A percentile compares a stretch with the other conserved stretches of the same genome.
phyloP scores from a whole-genome alignment of 768 basidiomycete genomes.

The Ephemerocybe angulata region DNA sequence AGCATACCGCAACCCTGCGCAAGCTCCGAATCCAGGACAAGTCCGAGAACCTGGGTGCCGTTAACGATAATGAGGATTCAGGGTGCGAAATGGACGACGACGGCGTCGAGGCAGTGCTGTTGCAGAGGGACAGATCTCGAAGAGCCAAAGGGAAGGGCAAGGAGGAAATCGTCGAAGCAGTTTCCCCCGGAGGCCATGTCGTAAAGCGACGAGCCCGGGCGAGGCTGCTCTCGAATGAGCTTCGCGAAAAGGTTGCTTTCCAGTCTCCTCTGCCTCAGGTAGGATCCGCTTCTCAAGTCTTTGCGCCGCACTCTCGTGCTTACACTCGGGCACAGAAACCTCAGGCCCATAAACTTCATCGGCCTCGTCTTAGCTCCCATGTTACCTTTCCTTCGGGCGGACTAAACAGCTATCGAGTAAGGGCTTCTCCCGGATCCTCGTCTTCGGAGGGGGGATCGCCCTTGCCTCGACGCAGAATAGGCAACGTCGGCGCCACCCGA shows the following conservation, averaged over 20 bases:
- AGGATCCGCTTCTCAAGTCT: slow-evolving; percentile 17
- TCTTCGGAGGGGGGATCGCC: slow-evolving; percentile 54
- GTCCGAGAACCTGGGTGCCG: slow-evolving; percentile 41
- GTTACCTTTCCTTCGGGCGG: slow-evolving; percentile 43
- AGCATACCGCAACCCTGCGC: slow-evolving; percentile 64
- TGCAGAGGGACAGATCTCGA: not conserved
- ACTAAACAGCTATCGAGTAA: slow-evolving; percentile 36
- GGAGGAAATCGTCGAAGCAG: slow-evolving; percentile 62
- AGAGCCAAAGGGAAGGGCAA: slow-evolving; percentile 36
- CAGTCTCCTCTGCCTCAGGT: slow-evolving; percentile 45
- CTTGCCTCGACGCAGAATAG: slow-evolving; percentile 50
- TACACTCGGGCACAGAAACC: slow-evolving; percentile 10
- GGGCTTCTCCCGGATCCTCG: slow-evolving; percentile 37
- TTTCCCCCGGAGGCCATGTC: slow-evolving; percentile 76
- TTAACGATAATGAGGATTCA: slow-evolving; percentile 42
- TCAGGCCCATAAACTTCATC: slow-evolving; percentile 10
- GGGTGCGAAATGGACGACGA: slow-evolving; percentile 48
- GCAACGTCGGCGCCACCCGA: slow-evolving; percentile 22
- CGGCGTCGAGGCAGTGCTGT: slow-evolving; percentile 8
- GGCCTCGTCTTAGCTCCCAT: slow-evolving; percentile 30
- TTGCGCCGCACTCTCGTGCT: not conserved
- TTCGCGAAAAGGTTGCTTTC: slow-evolving; percentile 46
- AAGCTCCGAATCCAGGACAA: slow-evolving; percentile 58
- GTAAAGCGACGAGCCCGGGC: slow-evolving; percentile 72
- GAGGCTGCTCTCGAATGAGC: slow-evolving; percentile 64